These are phyloP conservation scores for Kwoniella botswanensis DNA, from an alignment of 768 basidiomycete genomes.

Conservation along the genomic window DNA sequence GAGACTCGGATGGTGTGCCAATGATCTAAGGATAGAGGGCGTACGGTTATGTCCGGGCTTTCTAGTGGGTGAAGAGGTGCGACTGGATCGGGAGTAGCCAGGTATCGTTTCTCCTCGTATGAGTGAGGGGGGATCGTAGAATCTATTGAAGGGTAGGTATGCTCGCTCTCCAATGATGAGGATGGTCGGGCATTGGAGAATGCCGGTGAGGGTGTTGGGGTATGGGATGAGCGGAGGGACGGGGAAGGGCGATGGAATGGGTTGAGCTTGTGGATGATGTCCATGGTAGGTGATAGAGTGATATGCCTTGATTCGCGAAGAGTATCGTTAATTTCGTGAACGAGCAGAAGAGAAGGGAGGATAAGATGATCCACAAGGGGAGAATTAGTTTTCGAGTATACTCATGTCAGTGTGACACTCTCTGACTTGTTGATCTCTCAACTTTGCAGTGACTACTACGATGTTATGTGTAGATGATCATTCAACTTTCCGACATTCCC, in stretches of 20 bases:
- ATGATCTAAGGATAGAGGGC: constrained; percentile 22
- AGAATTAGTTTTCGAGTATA: no score
- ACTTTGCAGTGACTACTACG: neutral
- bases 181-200: constrained; percentile 9
- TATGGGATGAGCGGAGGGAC: constrained; percentile 10
- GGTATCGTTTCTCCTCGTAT: neutral
- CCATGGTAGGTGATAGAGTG: constrained; percentile 7
- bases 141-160: constrained; percentile 6
- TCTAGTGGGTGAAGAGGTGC: constrained; percentile 2
- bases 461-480: constrained; percentile 27
- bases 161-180: constrained; percentile 12
- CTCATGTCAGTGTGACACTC: no score
- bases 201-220: constrained; percentile 12
- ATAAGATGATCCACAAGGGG: neutral
- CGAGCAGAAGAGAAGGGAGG: neutral
- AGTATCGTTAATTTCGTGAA: neutral
- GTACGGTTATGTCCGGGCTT: constrained; percentile 13
- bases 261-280: constrained; percentile 23
- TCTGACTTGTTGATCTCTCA: constrained; percentile 6
- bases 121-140: neutral
- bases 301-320: neutral
- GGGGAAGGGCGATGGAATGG: constrained; percentile 22
- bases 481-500: constrained; percentile 11
- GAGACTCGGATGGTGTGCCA: constrained; percentile 48
- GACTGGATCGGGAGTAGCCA: neutral